Conservation (phyloP, 2,329 filamentous ascomycete species). For the Calonectria henricotiae region DNA sequence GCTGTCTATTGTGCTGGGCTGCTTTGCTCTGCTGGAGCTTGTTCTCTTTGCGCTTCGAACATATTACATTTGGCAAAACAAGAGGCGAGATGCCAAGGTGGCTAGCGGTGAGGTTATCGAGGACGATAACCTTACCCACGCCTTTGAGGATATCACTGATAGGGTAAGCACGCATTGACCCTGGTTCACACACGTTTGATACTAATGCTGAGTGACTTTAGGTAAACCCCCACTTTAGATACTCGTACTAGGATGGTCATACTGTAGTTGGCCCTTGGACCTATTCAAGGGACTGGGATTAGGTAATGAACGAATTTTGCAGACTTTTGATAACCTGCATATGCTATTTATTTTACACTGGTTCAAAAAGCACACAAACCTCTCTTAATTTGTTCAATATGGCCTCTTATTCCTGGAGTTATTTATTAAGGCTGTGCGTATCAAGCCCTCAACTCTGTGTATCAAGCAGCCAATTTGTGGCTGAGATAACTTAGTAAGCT, state of each 20-base stretch:
- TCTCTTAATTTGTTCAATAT: no score
- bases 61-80: slow-evolving; percentile 23
- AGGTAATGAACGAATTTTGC: not conserved
- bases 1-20: slow-evolving; percentile 10
- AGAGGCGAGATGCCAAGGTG: slow-evolving; percentile 23
- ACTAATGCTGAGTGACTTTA: not conserved
- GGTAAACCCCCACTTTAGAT: slow-evolving; percentile 29
- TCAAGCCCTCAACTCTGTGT: no score
- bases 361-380: no score
- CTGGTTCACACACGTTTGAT: not conserved
- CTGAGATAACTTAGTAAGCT: no score
- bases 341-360: not conserved
- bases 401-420: no score
- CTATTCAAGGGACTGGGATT: not conserved
- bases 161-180: not conserved
- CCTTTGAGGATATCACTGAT: slow-evolving; percentile 33
- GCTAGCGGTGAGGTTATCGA: slow-evolving; percentile 25
- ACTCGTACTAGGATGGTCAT: slow-evolving; percentile 10
- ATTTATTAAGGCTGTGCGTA: no score
- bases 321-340: not conserved
- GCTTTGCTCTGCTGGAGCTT: slow-evolving; percentile 18
- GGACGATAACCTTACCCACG: slow-evolving; percentile 22
- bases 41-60: slow-evolving; percentile 13
- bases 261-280: not conserved
- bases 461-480: no score